Conservation (phyloP, 768 basidiomycete genomes). For the Strobilomyces echinocephalus region DNA sequence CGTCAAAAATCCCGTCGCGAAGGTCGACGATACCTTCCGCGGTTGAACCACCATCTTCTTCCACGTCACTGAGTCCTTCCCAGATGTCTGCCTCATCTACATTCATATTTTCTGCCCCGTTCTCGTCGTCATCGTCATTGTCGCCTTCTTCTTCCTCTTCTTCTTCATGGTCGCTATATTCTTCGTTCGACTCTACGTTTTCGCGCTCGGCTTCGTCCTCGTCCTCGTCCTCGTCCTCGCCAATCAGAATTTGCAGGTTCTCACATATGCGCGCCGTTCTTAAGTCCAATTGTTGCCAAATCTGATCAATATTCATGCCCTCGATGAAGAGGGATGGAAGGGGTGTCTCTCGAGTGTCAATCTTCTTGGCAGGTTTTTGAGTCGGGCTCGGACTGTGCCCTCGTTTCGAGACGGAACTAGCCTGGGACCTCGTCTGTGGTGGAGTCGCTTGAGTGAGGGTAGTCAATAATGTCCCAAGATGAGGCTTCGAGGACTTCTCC, state of each 20-base stretch:
- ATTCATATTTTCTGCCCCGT: constrained; percentile 31
- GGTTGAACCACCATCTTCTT: constrained; percentile 27
- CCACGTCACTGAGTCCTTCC: constrained; percentile 24
- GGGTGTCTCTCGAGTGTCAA: constrained; percentile 57
- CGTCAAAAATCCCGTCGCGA: constrained; percentile 37
- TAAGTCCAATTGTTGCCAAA: constrained; percentile 94
- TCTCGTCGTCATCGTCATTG: constrained; percentile 24
- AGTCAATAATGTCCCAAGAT: constrained; percentile 60
- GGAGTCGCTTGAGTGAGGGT: constrained; percentile 65
- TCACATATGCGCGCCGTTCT: constrained; percentile 65
- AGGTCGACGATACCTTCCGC: constrained; percentile 28
- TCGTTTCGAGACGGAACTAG: constrained; percentile 34
- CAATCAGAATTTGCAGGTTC: constrained; percentile 64
- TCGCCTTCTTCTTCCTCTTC: constrained; percentile 22
- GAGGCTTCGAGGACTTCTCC: constrained; percentile 59
- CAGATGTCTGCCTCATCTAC: constrained; percentile 22
- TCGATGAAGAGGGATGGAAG: constrained; percentile 69
- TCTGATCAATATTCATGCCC: constrained; percentile 77
- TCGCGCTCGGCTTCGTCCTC: constrained; percentile 22
- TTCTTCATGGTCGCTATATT: constrained; percentile 18
- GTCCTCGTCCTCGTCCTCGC: constrained; percentile 36
- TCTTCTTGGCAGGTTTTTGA: constrained; percentile 30
- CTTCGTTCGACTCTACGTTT: constrained; percentile 17
- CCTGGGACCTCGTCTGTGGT: constrained; percentile 71
- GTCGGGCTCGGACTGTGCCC: constrained; percentile 41